phyloP scores from a whole-genome alignment of 164 flowering plant species.

The Taxillus chinensis region DNA sequence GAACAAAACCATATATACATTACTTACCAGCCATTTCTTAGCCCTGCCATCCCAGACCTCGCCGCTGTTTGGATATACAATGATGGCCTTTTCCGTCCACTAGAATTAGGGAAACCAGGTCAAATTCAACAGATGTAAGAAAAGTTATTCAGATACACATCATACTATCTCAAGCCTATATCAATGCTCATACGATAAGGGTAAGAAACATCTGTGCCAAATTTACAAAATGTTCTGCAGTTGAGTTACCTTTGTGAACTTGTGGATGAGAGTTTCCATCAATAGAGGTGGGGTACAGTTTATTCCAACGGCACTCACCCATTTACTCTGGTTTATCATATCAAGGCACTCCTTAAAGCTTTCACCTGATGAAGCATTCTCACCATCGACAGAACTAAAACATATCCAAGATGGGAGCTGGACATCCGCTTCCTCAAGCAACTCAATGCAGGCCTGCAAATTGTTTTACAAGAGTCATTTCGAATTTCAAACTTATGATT shows the following conservation, averaged over 20 bases:
- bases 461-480: background rate
- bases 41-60: conserved; percentile 80
- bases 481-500: too few species aligned
- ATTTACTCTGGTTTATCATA: conserved; percentile 41
- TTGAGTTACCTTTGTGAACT: conserved; percentile 41
- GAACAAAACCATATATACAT: background rate
- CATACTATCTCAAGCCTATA: too few species aligned
- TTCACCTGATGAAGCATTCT: conserved; percentile 72
- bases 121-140: background rate
- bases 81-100: conserved; percentile 52
- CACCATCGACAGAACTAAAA: conserved; percentile 81
- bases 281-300: conserved; percentile 87
- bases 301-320: conserved; percentile 62
- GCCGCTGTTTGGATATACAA: conserved; percentile 86
- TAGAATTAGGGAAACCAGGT: conserved; percentile 14
- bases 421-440: conserved; percentile 71
- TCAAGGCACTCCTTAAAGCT: conserved; percentile 63
- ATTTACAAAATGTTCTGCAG: too few species aligned
- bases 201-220: too few species aligned
- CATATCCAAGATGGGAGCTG: conserved; percentile 79
- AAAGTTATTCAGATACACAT: too few species aligned
- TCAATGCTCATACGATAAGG: too few species aligned
- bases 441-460: conserved; percentile 60
- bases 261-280: conserved; percentile 46
- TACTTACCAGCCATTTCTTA: conserved; percentile 83